Evolutionary conservation across 2,329 filamentous ascomycete genomes (phyloP).

Genomic region (Fusarium nisikadoi): DNA sequence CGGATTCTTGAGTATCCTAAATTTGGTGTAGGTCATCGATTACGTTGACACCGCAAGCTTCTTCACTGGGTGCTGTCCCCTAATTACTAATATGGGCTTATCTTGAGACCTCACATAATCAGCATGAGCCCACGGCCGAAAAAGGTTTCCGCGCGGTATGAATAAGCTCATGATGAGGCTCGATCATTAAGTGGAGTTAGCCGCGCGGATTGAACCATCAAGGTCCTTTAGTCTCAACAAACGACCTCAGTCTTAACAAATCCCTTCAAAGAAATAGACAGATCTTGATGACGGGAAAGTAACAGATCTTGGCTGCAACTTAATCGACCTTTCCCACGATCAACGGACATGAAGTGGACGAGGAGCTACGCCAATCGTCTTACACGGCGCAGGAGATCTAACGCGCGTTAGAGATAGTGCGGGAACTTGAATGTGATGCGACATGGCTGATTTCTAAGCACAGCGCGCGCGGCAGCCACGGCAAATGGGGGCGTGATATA

Average conservation of each 20-base stretch:
- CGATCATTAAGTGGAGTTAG: not conserved
- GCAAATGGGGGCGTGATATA: not conserved
- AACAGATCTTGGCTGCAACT: not conserved
- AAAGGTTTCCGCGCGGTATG: not conserved
- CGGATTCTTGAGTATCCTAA: not conserved
- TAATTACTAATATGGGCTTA: not conserved
- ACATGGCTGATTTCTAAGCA: not conserved
- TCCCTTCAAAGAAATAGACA: fast-evolving
- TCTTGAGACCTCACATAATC: not conserved
- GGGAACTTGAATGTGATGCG: not conserved
- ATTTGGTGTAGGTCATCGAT: not conserved
- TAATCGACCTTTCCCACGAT: not conserved
- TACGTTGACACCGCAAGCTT: not conserved
- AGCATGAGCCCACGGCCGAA: not conserved
- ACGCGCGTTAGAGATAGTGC: not conserved
- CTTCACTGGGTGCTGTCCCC: not conserved
- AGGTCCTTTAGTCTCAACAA: not conserved
- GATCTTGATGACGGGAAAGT: not conserved
- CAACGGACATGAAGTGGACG: not conserved
- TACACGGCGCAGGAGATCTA: not conserved
- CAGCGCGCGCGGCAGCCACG: not conserved
- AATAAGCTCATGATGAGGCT: constrained; percentile 1
- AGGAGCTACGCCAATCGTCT: not conserved
- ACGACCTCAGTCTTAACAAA: not conserved
- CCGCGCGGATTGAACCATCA: constrained; percentile 1